Base-by-base conservation (phyloP, 1,139 yeast genomes). In the Nakaseomyces delphensis region DNA sequence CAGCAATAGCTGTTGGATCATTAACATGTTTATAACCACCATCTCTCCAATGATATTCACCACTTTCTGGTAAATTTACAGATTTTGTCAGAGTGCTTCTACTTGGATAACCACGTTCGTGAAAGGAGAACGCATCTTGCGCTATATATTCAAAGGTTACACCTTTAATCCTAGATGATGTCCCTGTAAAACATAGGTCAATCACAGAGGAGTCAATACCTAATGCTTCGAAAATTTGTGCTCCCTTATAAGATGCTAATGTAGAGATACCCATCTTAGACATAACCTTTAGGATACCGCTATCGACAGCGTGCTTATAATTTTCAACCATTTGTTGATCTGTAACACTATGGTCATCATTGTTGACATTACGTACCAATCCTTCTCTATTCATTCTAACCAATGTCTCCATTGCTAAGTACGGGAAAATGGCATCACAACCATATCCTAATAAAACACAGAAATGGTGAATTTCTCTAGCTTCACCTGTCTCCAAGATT, bases 201-300 rank as follows among this genome's bases (percentile, higher is more conserved):
- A 89, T 85, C 41, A 91, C 97, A 18, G 95, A 79, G 65, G 87
- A 87, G 64, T 91, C 97, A 50, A 91, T 79, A 67, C 98, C 98
- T 50, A 91, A 73, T 43, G 95, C 95, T 67, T 91, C 98, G 63
- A 91, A 91, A 59, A 91, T 91, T 68, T 91, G 98, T 18, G 98
- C 98, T 65, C 97, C 98, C 68, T 91, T 91, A 69, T 91, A 91
- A 18, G 96, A 85, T 19, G 96, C 96, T 63, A 91, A 73, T 28
- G 98, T 91, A 31, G 97, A 89, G 56, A 91, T 91, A 73, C 98
- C 98, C 97, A 91, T 91, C 73, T 91, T 91, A 38, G 96, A 85
- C 98, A 91, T 91, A 48, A 91, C 96, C 70, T 91, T 91, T 60
- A 86, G 71, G 53, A 91, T 82, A 66, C 97, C 97, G 45, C 87